phyloP scores from a whole-genome alignment of 768 basidiomycete species.

The Mycena amicta region DNA sequence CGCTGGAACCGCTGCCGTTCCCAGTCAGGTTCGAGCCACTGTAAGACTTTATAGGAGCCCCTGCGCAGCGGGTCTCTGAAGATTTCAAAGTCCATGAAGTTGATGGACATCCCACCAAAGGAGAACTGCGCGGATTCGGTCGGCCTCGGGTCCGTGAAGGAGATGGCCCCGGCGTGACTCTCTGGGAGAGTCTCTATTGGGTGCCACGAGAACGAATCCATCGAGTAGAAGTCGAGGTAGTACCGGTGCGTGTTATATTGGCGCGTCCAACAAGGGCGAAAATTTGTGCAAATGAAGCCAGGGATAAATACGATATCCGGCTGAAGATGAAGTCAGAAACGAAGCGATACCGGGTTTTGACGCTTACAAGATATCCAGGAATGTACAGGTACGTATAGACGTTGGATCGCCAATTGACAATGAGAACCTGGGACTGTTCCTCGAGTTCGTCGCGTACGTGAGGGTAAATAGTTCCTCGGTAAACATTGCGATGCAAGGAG shows the following conservation, averaged over 20 bases:
- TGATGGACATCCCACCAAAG: neutral
- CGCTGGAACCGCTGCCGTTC: neutral
- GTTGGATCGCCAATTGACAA: neutral
- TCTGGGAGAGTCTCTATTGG: neutral
- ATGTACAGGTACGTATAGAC: neutral
- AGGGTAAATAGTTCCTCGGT: neutral
- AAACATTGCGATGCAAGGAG: too few species aligned
- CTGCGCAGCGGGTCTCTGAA: neutral
- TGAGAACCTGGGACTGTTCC: neutral
- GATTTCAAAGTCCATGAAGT: neutral
- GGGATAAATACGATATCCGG: neutral
- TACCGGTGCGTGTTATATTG: neutral
- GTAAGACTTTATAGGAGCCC: neutral
- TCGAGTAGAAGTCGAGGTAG: neutral
- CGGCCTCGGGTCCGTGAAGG: neutral
- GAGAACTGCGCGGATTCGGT: neutral
- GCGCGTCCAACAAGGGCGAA: neutral
- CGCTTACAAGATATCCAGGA: neutral
- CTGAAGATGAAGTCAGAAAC: neutral
- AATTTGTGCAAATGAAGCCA: neutral
- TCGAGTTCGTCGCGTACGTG: neutral
- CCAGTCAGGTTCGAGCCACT: neutral
- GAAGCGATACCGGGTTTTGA: neutral
- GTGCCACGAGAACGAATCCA: neutral
- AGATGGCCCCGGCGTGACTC: neutral